These are phyloP conservation scores for Ramalina peruviana DNA, from an alignment of 495 filamentous ascomycete species.

Conservation along the genomic window DNA sequence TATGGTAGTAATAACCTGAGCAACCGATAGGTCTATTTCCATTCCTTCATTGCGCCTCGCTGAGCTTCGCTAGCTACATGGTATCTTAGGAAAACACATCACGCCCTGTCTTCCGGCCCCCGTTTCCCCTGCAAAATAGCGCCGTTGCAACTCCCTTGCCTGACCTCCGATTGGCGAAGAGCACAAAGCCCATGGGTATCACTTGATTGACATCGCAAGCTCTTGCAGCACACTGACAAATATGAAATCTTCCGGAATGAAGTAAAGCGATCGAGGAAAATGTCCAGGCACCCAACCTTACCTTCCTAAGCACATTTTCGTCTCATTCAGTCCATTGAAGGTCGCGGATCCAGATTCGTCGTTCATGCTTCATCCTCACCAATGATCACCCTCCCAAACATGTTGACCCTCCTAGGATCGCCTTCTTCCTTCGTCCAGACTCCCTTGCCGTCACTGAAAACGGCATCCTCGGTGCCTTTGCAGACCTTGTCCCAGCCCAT, in stretches of 20 bases:
- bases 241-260: no score
- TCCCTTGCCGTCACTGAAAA: constrained; percentile 27
- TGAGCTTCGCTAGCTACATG: no score
- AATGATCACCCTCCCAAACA: constrained; percentile 13
- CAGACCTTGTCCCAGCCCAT: constrained; percentile 41
- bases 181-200: neutral
- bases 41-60: no score
- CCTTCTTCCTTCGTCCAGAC: constrained; percentile 13
- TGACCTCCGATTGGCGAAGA: neutral
- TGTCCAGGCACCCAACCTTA: neutral
- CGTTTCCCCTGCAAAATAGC: neutral
- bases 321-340: no score
- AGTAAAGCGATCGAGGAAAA: no score
- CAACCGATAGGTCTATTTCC: no score
- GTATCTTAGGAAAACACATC: neutral
- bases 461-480: constrained; percentile 30
- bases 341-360: neutral
- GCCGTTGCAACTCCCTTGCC: neutral
- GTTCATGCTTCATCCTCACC: constrained; percentile 9
- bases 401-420: constrained; percentile 8
- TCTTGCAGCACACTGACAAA: neutral
- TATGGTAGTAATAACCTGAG: no score
- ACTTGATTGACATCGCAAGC: neutral
- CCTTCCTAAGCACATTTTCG: neutral
- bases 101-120: neutral